phyloP scores from a whole-genome alignment of 177 flowering plant genomes.

The Tripterygium wilfordii region DNA sequence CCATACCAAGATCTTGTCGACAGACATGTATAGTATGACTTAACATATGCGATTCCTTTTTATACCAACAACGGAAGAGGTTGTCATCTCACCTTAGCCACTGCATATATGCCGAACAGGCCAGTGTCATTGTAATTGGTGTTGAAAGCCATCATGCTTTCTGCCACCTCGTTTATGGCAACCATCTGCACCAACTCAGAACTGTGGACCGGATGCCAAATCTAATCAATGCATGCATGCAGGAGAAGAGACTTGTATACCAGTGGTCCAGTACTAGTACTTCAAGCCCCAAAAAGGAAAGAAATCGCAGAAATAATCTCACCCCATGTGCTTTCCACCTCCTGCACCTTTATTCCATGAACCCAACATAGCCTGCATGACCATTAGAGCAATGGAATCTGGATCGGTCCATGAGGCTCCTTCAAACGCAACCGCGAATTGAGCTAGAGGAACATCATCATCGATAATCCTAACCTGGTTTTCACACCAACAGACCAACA shows the following conservation, averaged over 20 bases:
- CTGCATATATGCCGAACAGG: slow-evolving; percentile 90
- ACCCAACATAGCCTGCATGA: slow-evolving; percentile 92
- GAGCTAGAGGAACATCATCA: slow-evolving; percentile 88
- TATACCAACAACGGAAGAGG: not conserved
- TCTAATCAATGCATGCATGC: slow-evolving; percentile 4
- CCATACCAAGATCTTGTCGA: too few relatives aligned
- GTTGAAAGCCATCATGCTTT: slow-evolving; percentile 82
- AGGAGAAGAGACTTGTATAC: not conserved
- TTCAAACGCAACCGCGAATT: slow-evolving; percentile 90
- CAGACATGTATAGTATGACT: too few relatives aligned
- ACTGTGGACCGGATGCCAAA: slow-evolving; percentile 29
- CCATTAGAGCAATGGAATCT: slow-evolving; percentile 96
- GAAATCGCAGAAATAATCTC: slow-evolving; percentile 9
- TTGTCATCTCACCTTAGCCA: slow-evolving; percentile 55
- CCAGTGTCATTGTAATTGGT: slow-evolving; percentile 90
- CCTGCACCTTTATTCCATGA: slow-evolving; percentile 75
- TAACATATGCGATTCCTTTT: not conserved
- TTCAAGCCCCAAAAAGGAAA: not conserved
- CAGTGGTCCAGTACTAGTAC: not conserved
- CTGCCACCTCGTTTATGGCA: slow-evolving; percentile 81
- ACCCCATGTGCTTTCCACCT: slow-evolving; percentile 99
- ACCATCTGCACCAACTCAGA: slow-evolving; percentile 89
- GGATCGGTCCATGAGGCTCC: slow-evolving; percentile 99
- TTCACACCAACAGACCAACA: not conserved
- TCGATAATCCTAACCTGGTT: slow-evolving; percentile 77